Base-by-base conservation (phyloP, 352 stramenopile genomes). In the Pythium folliculosum region DNA sequence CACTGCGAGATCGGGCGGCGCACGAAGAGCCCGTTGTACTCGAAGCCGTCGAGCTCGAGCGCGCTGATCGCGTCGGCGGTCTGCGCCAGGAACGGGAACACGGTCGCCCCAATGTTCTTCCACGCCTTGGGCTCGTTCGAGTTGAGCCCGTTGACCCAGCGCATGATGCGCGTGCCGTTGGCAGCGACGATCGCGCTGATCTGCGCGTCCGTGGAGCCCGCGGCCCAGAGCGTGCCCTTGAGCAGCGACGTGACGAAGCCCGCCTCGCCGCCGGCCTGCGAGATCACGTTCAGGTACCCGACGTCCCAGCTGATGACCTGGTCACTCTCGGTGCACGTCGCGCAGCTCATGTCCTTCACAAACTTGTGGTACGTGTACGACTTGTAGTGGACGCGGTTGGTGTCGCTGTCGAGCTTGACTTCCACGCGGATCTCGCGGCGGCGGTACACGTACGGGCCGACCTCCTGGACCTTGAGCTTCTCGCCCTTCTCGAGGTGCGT, bases 321-420 rank as follows among this genome's bases (percentile, higher is more conserved):
- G 69, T 93, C 85, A 14, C 62, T 65, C 50, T 89, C 81, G 17
- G 63, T 71, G 72, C 84, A 93, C n/a, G 62, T 72, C n/a, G 51
- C 48, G 63, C 85, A 93, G 59, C 78, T 88, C 62, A 70, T 73
- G 4, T 76, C 68, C 17, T 68, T 13, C 10, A 78, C 67, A 57
- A 77, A 93, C 60, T 73, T 84, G 76, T 91, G 80, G 73, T 89
- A 91, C 58, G 79, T 90, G 77, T 93, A 93, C 65, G 69, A 77
- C 71, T 88, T 90, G 81, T 93, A 93, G 44, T 67, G 86, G 58
- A 93, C 76, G 43, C 59, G 73, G 70, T 84, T 81, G 54, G 67
- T 61, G 60, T 88, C 80, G 50, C 77, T 69, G 8, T 22, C 43
- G 52, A 93, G 71, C 54, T 75, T 70, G 22, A 93, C 82, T 71